Percentiles rank a stretch among this genome's conserved stretches.
Evolutionary conservation across 495 filamentous ascomycete species (phyloP).

Genomic region (Tuber umbilicatum): DNA sequence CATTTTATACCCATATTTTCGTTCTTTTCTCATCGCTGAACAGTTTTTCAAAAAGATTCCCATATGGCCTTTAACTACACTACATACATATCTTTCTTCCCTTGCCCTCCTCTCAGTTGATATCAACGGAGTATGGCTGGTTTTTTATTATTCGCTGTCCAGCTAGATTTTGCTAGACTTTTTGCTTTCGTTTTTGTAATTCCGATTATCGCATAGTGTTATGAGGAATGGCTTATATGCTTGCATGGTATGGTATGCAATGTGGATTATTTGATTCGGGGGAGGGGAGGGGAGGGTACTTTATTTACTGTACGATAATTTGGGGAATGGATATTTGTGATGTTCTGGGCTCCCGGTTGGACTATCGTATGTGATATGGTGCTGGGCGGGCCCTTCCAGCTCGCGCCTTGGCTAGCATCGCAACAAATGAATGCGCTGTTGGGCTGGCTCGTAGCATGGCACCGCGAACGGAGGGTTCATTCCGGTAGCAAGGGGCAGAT

Average conservation of each 20-base stretch:
- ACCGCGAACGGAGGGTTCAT: background rate
- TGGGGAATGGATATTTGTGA: background rate
- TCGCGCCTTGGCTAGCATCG: background rate
- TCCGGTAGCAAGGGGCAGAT: too few relatives aligned
- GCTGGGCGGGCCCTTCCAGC: background rate
- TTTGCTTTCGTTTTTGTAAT: background rate
- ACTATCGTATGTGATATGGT: background rate
- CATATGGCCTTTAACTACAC: background rate
- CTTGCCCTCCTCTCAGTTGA: background rate
- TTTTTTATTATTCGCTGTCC: background rate
- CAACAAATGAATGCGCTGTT: background rate
- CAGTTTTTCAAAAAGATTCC: background rate
- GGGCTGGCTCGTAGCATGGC: too few relatives aligned
- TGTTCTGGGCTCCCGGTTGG: background rate
- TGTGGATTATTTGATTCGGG: background rate
- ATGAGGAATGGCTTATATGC: constrained; percentile 2
- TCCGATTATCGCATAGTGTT: background rate
- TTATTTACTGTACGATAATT: background rate
- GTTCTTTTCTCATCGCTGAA: background rate
- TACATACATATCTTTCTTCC: background rate
- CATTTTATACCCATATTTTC: background rate
- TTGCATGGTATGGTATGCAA: background rate
- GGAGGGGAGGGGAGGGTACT: background rate
- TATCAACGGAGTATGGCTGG: background rate
- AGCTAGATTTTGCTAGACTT: background rate